Conservation (phyloP, 2,329 filamentous ascomycete species). For the Talaromyces sp. region DNA sequence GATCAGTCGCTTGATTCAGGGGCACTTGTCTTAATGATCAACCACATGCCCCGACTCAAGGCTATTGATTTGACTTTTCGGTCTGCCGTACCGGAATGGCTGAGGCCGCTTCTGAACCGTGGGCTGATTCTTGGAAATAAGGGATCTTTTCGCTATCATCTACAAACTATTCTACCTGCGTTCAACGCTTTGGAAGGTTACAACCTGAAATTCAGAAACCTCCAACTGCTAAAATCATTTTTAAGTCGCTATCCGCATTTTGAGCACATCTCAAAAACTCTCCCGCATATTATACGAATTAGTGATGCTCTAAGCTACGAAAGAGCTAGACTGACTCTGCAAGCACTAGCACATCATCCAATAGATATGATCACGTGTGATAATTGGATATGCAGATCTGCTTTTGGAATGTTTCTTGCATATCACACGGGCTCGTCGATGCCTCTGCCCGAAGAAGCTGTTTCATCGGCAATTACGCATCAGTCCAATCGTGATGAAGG, state of each 20-base stretch:
- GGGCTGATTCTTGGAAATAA: background rate
- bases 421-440: background rate
- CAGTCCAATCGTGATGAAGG: background rate
- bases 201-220: background rate
- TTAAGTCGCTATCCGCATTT: background rate
- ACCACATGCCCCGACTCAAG: background rate
- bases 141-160: conserved; percentile 3
- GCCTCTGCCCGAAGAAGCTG: background rate
- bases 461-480: background rate
- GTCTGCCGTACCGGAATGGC: background rate
- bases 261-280: background rate
- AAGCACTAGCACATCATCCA: background rate
- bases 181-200: background rate
- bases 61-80: background rate
- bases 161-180: background rate
- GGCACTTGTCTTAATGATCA: background rate
- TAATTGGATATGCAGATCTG: conserved; percentile 1
- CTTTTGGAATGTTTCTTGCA: conserved; percentile 3
- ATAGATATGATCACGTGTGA: background rate
- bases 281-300: background rate
- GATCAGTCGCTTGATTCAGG: background rate
- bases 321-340: background rate
- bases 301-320: background rate
- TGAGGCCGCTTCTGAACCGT: background rate
- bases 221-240: conserved; percentile 4